Evolutionary conservation across 1,139 yeast genomes (phyloP).

Genomic region (Casaregolazyma suthepensis): DNA sequence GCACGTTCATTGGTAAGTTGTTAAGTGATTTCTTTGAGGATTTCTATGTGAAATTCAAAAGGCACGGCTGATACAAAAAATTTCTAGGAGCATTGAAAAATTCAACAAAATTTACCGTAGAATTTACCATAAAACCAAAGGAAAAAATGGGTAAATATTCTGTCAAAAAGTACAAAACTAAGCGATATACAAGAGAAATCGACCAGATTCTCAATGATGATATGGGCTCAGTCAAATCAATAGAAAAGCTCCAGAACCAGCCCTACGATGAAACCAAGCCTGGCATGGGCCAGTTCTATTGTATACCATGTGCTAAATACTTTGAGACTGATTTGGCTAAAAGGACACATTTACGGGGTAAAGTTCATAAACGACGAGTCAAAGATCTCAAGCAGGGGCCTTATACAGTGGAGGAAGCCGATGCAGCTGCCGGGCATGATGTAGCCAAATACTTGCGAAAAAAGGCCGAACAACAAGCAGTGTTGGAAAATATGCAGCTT

Average conservation of each 20-base stretch:
- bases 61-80: slow-evolving; percentile 3
- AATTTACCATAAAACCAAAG: background rate
- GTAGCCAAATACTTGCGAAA: slow-evolving; percentile 55
- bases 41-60: background rate
- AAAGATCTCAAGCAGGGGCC: slow-evolving; percentile 72
- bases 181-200: slow-evolving; percentile 49
- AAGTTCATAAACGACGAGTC: slow-evolving; percentile 74
- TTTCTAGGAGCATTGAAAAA: slow-evolving; percentile 2
- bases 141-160: slow-evolving; percentile 75
- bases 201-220: slow-evolving; percentile 74
- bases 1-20: slow-evolving; percentile 50
- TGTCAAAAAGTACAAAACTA: slow-evolving; percentile 48
- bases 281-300: slow-evolving; percentile 91
- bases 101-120: background rate
- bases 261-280: slow-evolving; percentile 85
- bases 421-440: slow-evolving; percentile 82
- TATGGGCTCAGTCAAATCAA: slow-evolving; percentile 56
- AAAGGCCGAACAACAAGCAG: slow-evolving; percentile 15
- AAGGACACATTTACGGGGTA: slow-evolving; percentile 64
- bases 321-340: slow-evolving; percentile 73
- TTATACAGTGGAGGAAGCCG: slow-evolving; percentile 80
- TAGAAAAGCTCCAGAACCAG: slow-evolving; percentile 64
- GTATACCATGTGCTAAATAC: slow-evolving; percentile 90
- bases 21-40: background rate
- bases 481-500: background rate